Conservation (phyloP, 2,329 filamentous ascomycete genomes). For the Xylaria sp. region DNA sequence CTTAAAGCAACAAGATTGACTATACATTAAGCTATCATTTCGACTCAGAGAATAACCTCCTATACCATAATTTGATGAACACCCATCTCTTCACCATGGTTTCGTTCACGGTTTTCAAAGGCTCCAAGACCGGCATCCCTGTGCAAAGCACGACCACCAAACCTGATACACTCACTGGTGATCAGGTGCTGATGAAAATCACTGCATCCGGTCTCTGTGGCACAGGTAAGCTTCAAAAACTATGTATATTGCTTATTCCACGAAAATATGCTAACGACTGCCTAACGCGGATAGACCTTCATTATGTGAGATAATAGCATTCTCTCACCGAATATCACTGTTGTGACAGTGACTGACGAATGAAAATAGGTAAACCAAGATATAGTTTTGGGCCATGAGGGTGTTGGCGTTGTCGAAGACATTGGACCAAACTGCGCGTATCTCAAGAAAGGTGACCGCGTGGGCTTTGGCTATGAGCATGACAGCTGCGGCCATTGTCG, state of each 20-base stretch:
- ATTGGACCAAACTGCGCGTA: neutral
- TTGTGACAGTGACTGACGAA: neutral
- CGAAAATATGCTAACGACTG: neutral
- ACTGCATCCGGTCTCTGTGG: slow-evolving; percentile 2
- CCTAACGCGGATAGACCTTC: neutral
- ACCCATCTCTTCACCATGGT: slow-evolving; percentile 1
- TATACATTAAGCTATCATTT: neutral
- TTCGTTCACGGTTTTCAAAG: slow-evolving; percentile 7
- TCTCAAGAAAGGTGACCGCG: neutral
- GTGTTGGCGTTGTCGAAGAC: slow-evolving; percentile 1
- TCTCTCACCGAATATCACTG: neutral
- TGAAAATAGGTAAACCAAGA: neutral
- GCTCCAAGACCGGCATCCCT: neutral
- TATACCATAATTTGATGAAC: neutral
- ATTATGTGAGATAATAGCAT: neutral
- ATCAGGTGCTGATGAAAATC: neutral
- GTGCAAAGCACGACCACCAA: neutral
- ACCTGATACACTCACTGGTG: neutral
- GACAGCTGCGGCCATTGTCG: slow-evolving; percentile 3
- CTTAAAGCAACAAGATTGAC: neutral
- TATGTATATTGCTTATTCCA: neutral
- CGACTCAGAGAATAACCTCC: neutral
- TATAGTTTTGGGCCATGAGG: neutral
- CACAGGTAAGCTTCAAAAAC: neutral
- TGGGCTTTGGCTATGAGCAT: slow-evolving; percentile 1